phyloP scores from a whole-genome alignment of 2,329 filamentous ascomycete genomes.

The Chalaropsis ovoidea region DNA sequence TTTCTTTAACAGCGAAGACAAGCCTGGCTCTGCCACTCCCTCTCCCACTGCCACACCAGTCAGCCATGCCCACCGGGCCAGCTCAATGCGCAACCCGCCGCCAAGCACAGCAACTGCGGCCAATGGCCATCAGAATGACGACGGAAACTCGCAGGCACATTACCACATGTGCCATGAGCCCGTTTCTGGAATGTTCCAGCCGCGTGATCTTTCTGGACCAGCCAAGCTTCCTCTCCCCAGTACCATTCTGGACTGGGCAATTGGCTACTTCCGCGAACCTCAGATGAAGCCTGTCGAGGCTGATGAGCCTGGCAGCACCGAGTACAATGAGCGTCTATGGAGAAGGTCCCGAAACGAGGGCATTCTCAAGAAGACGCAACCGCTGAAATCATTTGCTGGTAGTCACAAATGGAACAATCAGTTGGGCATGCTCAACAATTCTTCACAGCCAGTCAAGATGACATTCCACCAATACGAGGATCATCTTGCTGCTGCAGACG shows the following conservation, averaged over 20 bases:
- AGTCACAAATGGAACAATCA: slow-evolving; percentile 79
- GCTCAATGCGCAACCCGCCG: slow-evolving; percentile 25
- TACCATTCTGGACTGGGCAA: slow-evolving; percentile 87
- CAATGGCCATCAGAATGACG: slow-evolving; percentile 61
- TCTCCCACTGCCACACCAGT: slow-evolving; percentile 26
- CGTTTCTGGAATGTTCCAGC: slow-evolving; percentile 62
- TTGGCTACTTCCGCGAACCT: slow-evolving; percentile 93
- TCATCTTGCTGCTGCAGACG: slow-evolving; percentile 85
- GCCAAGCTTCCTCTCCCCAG: slow-evolving; percentile 68
- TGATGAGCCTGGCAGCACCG: slow-evolving; percentile 88
- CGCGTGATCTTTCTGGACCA: slow-evolving; percentile 47
- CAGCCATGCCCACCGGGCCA: slow-evolving; percentile 30
- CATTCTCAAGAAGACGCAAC: slow-evolving; percentile 86
- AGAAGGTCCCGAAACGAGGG: slow-evolving; percentile 82
- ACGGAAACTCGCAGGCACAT: slow-evolving; percentile 52
- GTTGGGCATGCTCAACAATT: slow-evolving; percentile 75
- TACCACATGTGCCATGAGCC: slow-evolving; percentile 71
- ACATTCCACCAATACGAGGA: slow-evolving; percentile 97
- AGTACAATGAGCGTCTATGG: slow-evolving; percentile 95
- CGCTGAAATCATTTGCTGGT: slow-evolving; percentile 78
- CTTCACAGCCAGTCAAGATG: slow-evolving; percentile 82
- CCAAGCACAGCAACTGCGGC: slow-evolving; percentile 37
- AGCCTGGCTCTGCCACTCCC: slow-evolving; percentile 32
- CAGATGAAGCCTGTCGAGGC: slow-evolving; percentile 96
- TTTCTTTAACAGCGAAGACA: slow-evolving; percentile 44